phyloP scores from a whole-genome alignment of 225 moss, liverwort and hornwort genomes.

The Straminergon stramineum region DNA sequence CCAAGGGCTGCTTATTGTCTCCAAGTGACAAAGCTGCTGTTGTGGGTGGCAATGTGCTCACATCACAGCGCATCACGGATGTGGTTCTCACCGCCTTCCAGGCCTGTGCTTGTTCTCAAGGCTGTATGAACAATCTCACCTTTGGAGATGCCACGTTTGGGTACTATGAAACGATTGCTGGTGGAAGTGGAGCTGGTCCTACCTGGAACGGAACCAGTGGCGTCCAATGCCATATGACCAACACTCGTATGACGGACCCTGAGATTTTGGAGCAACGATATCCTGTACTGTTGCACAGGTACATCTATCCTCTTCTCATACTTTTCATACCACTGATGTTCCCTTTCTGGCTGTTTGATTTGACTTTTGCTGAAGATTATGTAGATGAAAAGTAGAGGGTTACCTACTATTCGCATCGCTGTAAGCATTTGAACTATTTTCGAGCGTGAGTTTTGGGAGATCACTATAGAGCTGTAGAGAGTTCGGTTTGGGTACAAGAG shows the following conservation, averaged over 20 bases:
- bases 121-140: constrained; percentile 99
- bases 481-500: not conserved
- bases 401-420: not conserved
- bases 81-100: constrained; percentile 90
- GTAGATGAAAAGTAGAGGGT: not conserved
- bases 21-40: constrained; percentile 98
- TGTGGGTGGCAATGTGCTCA: constrained; percentile 95
- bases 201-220: constrained; percentile 89
- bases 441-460: not conserved
- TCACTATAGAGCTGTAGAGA: not conserved
- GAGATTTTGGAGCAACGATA: constrained; percentile 99
- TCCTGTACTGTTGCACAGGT: constrained; percentile 59
- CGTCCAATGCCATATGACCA: constrained; percentile 98
- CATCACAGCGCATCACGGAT: constrained; percentile 95
- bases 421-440: not conserved
- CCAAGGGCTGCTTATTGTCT: constrained; percentile 71
- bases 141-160: constrained; percentile 94
- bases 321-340: not conserved
- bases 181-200: constrained; percentile 96
- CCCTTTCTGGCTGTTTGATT: not conserved
- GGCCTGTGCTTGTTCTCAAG: constrained; percentile 98
- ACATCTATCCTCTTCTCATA: not conserved
- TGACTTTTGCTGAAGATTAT: not conserved
- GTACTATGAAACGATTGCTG: constrained; percentile 96
- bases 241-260: constrained; percentile 96